Evolutionary conservation across 108 stramenopile genomes (phyloP).

Genomic region (Cyclotella cryptica): DNA sequence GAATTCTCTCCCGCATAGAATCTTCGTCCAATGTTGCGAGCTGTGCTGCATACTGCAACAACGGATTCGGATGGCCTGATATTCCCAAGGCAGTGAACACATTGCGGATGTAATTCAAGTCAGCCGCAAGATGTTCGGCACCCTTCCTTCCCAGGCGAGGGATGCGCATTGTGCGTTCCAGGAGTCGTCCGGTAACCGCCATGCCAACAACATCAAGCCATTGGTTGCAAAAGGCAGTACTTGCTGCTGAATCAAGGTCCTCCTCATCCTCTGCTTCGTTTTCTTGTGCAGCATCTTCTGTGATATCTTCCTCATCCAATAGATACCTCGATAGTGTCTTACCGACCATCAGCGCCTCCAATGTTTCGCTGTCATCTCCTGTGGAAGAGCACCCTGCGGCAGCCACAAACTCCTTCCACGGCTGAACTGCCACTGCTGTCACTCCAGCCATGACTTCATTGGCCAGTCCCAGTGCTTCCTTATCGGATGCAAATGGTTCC

Average conservation of each 20-base stretch:
- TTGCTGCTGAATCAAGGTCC: conserved; percentile 57
- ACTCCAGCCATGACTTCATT: conserved; percentile 82
- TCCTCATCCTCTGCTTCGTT: conserved; percentile 61
- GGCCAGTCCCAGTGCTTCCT: conserved; percentile 69
- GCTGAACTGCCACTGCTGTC: conserved; percentile 70
- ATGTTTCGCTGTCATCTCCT: conserved; percentile 41
- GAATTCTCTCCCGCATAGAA: conserved; percentile 51
- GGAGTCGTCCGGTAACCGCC: conserved; percentile 77
- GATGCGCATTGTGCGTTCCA: conserved; percentile 83
- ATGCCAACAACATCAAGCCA: conserved; percentile 85
- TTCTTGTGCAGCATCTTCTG: conserved; percentile 51
- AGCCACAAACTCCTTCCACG: conserved; percentile 80
- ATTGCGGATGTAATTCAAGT: conserved; percentile 84
- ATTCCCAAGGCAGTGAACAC: conserved; percentile 87
- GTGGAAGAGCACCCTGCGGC: conserved; percentile 62
- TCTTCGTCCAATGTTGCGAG: conserved; percentile 62
- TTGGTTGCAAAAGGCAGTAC: conserved; percentile 77
- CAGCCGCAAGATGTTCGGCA: conserved; percentile 79
- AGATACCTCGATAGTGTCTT: conserved; percentile 55
- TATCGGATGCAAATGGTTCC: conserved; percentile 87
- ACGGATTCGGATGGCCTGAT: conserved; percentile 83
- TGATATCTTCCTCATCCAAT: conserved; percentile 43
- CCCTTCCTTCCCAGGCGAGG: conserved; percentile 81
- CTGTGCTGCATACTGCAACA: conserved; percentile 67
- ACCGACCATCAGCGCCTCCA: conserved; percentile 66